Evolutionary conservation across 1,139 yeast species (phyloP), one percentile per base, ranked within the genome.

Genomic region (Yamadazyma triangularis): DNA sequence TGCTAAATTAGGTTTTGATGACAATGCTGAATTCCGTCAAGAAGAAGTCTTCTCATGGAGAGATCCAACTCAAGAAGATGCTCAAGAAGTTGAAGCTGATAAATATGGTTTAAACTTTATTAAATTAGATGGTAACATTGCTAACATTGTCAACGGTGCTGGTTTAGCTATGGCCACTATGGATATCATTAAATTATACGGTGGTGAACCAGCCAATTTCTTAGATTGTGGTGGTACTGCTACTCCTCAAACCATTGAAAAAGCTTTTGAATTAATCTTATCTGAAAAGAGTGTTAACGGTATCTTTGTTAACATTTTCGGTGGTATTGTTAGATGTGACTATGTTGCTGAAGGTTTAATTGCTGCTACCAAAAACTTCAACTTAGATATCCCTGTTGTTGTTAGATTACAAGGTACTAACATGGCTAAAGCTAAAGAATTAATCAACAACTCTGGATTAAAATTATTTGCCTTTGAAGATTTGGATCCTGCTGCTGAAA

Each of bases 221-320:
- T 78, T 91, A 63, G 99, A 91, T 72, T 91, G 96, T 67, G 99
- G 99, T 73, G 99, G 99, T 72, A 95, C 96, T 63, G 98, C 99
- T 50, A 91, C 97, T 47, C 96, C 97, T 47, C 84, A 86, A 67
- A 89, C 98, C 56, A 91, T 91, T 59, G 95, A 89, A 70, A 85
- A 84, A 69, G 99, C 98, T 37, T 91, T 91, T 70, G 85, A 82
- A 65, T 78, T 93, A 64, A 91, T 91, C 56, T 72, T 91, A 56
- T 77, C 93, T 40, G 96, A 91, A 70, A 69, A 78, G 57, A 80
- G 81, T 56, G 97, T 93, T 47, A 79, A 87, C 51, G 96, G 96
- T 60, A 91, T 91, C 60, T 89, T 91, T 53, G 98, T 91, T 59
- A 91, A 91, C 77, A 93, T 91, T 56, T 91, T 91, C 56, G 99